These are phyloP conservation scores for Malassezia sympodialis DNA, from an alignment of 1,284 basidiomycete species.

Conservation along the genomic window DNA sequence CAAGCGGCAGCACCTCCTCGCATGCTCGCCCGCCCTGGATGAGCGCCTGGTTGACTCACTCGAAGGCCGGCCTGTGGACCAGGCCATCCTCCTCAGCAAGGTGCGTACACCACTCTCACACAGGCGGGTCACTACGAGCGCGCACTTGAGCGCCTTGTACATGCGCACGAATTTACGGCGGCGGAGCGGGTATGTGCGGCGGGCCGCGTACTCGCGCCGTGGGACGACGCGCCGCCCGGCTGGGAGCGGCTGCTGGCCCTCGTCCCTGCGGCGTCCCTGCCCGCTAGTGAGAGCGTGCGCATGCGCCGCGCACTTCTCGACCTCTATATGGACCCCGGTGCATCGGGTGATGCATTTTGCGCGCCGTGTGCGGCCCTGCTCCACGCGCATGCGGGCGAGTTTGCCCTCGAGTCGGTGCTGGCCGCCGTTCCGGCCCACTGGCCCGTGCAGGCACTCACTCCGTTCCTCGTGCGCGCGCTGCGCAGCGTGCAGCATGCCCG, in stretches of 20 bases:
- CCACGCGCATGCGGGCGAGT: slow-evolving; percentile 28
- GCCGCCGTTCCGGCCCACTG: slow-evolving; percentile 28
- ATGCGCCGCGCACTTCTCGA: neutral
- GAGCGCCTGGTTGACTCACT: slow-evolving; percentile 13
- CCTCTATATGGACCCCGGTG: neutral
- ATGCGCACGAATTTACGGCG: slow-evolving; percentile 29
- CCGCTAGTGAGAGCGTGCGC: neutral
- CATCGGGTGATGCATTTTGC: slow-evolving; percentile 19
- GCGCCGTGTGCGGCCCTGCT: slow-evolving; percentile 32
- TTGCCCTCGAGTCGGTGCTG: slow-evolving; percentile 29
- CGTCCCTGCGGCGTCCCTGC: neutral
- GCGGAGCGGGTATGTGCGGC: slow-evolving; percentile 36
- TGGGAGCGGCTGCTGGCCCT: neutral
- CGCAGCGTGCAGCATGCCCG: slow-evolving; percentile 23
- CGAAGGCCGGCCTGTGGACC: slow-evolving; percentile 21
- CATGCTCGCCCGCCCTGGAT: slow-evolving; percentile 28
- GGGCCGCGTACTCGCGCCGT: slow-evolving; percentile 27
- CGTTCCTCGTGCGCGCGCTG: slow-evolving; percentile 30
- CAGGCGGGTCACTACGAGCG: slow-evolving; percentile 19
- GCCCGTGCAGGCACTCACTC: slow-evolving; percentile 28
- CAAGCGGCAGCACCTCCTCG: slow-evolving; percentile 33
- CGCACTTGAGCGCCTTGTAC: slow-evolving; percentile 28
- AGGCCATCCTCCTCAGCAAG: slow-evolving; percentile 30
- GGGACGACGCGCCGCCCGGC: neutral
- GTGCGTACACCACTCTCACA: slow-evolving; percentile 6